phyloP scores from a whole-genome alignment of 768 basidiomycete genomes.

The Pilatotrama ljubarskyi region DNA sequence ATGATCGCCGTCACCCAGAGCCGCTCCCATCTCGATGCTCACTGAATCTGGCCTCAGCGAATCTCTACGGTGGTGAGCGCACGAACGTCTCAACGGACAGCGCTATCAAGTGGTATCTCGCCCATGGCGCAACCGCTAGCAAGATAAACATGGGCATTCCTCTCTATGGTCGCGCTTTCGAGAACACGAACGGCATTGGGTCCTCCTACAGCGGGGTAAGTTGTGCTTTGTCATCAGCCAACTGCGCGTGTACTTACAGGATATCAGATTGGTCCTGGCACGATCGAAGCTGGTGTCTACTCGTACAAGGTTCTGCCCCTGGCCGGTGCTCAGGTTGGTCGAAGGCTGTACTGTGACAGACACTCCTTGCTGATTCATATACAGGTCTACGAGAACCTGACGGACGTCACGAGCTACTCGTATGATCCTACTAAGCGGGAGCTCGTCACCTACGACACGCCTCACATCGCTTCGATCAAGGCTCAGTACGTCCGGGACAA shows the following conservation, averaged over 20 bases:
- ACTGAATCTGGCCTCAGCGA: slow-evolving; percentile 40
- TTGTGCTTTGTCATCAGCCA: not conserved
- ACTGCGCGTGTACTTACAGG: not conserved
- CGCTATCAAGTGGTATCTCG: slow-evolving; percentile 61
- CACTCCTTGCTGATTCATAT: not conserved
- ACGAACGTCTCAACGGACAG: slow-evolving; percentile 68
- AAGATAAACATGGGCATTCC: slow-evolving; percentile 82
- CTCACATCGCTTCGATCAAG: slow-evolving; percentile 64
- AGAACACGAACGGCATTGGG: slow-evolving; percentile 67
- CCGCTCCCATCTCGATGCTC: not conserved
- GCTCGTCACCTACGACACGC: slow-evolving; percentile 77
- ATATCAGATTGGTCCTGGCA: slow-evolving; percentile 66
- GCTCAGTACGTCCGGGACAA: slow-evolving; percentile 63
- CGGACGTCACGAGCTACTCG: slow-evolving; percentile 74
- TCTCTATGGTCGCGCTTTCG: slow-evolving; percentile 78
- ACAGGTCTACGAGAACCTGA: slow-evolving; percentile 62
- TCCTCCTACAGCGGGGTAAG: slow-evolving; percentile 65
- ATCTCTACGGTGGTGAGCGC: slow-evolving; percentile 63
- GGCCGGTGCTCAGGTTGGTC: slow-evolving; percentile 30
- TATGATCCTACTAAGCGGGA: slow-evolving; percentile 68
- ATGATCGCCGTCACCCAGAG: not conserved
- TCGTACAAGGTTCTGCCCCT: slow-evolving; percentile 74
- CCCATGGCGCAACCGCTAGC: slow-evolving; percentile 57
- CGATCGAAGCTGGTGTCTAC: slow-evolving; percentile 69
- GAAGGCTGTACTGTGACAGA: not conserved